Evolutionary conservation across 805 yeast species (phyloP).

Genomic region (Suhomyces sp.): DNA sequence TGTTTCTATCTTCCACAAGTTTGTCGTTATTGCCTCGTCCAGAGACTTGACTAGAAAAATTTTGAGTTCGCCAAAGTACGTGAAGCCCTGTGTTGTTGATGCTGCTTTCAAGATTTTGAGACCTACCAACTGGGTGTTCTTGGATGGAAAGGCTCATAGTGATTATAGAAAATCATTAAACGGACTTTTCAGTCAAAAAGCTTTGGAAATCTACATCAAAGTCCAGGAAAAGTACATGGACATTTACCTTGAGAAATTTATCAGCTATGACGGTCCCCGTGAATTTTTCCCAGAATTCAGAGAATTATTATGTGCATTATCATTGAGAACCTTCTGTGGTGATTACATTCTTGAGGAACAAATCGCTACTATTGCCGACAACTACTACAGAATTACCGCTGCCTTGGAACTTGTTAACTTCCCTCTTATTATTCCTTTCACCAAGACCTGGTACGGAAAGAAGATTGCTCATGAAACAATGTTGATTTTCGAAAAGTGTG

Average conservation of each 20-base stretch:
- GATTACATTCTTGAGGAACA: slow-evolving; percentile 91
- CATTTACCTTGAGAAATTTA: slow-evolving; percentile 67
- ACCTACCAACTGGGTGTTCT: slow-evolving; percentile 96
- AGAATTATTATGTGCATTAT: slow-evolving; percentile 92
- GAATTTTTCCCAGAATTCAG: slow-evolving; percentile 92
- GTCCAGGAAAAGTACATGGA: slow-evolving; percentile 84
- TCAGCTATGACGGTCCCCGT: slow-evolving; percentile 60
- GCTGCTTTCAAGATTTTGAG: slow-evolving; percentile 92
- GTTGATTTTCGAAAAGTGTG: slow-evolving; percentile 87
- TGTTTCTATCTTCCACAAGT: slow-evolving; percentile 97
- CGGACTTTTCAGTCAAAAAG: slow-evolving; percentile 81
- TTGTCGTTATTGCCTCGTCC: slow-evolving; percentile 88
- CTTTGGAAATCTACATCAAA: slow-evolving; percentile 82
- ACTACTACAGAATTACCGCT: slow-evolving; percentile 88
- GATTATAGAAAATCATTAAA: slow-evolving; percentile 91
- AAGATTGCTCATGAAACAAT: slow-evolving; percentile 90
- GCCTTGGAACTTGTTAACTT: slow-evolving; percentile 96
- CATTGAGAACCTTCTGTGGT: slow-evolving; percentile 94
- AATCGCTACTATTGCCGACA: slow-evolving; percentile 84
- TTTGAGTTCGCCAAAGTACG: slow-evolving; percentile 79
- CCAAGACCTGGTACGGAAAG: slow-evolving; percentile 98
- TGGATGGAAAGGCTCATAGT: slow-evolving; percentile 92
- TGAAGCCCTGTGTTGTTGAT: slow-evolving; percentile 97
- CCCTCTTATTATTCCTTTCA: slow-evolving; percentile 93
- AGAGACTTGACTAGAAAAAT: slow-evolving; percentile 88